A percentile compares a stretch with the other conserved stretches of the same genome.
Evolutionary conservation across 73 alveolate species (phyloP).

Genomic region (Symbiodinium pilosum): DNA sequence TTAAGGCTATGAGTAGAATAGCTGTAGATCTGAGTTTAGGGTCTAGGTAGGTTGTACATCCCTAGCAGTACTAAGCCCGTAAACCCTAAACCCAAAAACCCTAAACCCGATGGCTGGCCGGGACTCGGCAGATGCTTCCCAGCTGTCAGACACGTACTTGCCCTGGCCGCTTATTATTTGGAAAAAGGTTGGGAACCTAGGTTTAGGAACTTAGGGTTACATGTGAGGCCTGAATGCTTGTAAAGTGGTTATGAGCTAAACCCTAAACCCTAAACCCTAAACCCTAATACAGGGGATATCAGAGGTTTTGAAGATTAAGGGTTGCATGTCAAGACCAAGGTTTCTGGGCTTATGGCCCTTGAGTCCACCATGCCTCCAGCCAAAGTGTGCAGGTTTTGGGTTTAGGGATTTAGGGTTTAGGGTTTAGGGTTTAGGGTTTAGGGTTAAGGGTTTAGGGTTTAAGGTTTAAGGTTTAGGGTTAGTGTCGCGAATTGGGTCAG

Average conservation of each 20-base stretch:
- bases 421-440: neutral
- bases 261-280: neutral
- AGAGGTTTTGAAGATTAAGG: neutral
- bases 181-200: neutral
- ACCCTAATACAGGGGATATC: neutral
- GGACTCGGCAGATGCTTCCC: neutral
- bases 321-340: neutral
- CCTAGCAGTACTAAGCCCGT: no score
- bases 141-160: slow-evolving; percentile 6
- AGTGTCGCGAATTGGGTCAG: no score
- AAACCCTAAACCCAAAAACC: neutral
- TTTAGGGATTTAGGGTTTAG: neutral
- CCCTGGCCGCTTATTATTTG: neutral
- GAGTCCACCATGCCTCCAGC: no score
- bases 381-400: neutral
- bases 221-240: neutral
- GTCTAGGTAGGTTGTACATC: no score
- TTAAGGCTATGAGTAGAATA: no score
- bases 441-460: neutral
- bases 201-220: neutral
- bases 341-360: neutral
- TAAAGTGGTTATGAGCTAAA: neutral
- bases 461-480: neutral
- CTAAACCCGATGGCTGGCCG: neutral
- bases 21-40: no score